Evolutionary conservation across 768 basidiomycete species (phyloP).

Genomic region (Mycena haematopus): DNA sequence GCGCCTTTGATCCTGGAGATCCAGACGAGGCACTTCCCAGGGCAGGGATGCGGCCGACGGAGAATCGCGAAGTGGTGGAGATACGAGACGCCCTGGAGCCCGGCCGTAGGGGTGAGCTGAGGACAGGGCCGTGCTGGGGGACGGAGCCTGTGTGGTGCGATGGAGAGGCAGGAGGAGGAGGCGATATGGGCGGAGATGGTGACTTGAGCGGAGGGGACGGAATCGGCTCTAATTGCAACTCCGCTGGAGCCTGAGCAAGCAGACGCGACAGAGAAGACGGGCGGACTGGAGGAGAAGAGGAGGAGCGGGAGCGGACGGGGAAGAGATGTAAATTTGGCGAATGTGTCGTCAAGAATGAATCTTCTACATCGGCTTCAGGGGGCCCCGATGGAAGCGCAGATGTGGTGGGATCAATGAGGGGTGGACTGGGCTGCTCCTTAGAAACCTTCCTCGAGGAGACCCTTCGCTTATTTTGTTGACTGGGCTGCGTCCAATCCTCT

Average conservation of each 20-base stretch:
- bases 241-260: constrained; percentile 72
- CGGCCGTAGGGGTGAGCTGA: constrained; percentile 69
- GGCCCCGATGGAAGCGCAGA: constrained; percentile 60
- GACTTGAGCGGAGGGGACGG: constrained; percentile 35
- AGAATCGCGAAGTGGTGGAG: constrained; percentile 74
- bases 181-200: constrained; percentile 45
- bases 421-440: constrained; percentile 47
- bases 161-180: constrained; percentile 46
- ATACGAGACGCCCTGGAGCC: constrained; percentile 75
- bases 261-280: constrained; percentile 83
- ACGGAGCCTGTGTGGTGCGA: constrained; percentile 41
- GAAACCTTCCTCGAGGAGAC: constrained; percentile 58
- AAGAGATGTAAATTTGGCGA: constrained; percentile 75
- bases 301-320: constrained; percentile 65
- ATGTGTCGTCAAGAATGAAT: constrained; percentile 68
- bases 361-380: constrained; percentile 75
- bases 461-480: constrained; percentile 63
- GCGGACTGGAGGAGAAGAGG: constrained; percentile 71
- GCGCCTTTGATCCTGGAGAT: constrained; percentile 59
- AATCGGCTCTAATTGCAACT: constrained; percentile 39
- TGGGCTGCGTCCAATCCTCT: constrained; percentile 89
- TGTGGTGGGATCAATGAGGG: constrained; percentile 40
- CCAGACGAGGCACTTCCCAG: constrained; percentile 55
- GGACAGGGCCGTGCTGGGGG: constrained; percentile 43
- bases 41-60: constrained; percentile 64